phyloP scores from a whole-genome alignment of 805 yeast species.

The Ogataea kodamae region DNA sequence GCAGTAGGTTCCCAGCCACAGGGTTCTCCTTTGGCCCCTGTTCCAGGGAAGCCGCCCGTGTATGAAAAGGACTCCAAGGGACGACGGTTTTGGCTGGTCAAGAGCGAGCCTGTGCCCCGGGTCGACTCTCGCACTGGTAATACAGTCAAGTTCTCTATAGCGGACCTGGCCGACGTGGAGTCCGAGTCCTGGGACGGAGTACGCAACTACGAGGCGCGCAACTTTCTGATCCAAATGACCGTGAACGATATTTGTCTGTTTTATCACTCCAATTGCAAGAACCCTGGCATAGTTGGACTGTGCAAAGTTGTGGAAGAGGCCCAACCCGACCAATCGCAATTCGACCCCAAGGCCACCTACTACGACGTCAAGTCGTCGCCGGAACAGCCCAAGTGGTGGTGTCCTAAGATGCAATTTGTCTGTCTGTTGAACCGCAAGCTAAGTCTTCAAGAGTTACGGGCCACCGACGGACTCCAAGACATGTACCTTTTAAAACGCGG shows the following conservation, averaged over 20 bases:
- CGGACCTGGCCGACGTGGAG: conserved; percentile 37
- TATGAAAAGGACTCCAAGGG: conserved; percentile 28
- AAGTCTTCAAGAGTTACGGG: conserved; percentile 38
- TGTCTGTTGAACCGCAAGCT: conserved; percentile 43
- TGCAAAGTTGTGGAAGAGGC: conserved; percentile 36
- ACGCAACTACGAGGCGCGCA: conserved; percentile 54
- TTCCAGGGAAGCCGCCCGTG: conserved; percentile 34
- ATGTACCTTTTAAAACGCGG: conserved; percentile 47
- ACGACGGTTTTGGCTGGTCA: conserved; percentile 49
- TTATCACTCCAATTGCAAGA: conserved; percentile 53
- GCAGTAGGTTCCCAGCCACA: neutral
- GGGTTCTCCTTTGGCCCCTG: conserved; percentile 21
- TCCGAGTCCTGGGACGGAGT: conserved; percentile 59
- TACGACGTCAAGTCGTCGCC: conserved; percentile 44
- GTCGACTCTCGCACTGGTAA: conserved; percentile 44
- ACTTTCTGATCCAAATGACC: conserved; percentile 46
- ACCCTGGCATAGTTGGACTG: conserved; percentile 54
- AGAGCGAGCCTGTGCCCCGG: conserved; percentile 52
- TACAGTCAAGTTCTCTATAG: conserved; percentile 48
- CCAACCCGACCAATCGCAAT: conserved; percentile 39
- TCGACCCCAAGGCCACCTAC: conserved; percentile 41
- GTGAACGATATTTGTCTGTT: conserved; percentile 46
- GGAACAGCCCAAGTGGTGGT: conserved; percentile 53
- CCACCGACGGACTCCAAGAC: conserved; percentile 31
- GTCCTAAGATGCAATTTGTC: conserved; percentile 46